phyloP scores from a whole-genome alignment of 129 eudicot species.

The Flaveria bidentis region DNA sequence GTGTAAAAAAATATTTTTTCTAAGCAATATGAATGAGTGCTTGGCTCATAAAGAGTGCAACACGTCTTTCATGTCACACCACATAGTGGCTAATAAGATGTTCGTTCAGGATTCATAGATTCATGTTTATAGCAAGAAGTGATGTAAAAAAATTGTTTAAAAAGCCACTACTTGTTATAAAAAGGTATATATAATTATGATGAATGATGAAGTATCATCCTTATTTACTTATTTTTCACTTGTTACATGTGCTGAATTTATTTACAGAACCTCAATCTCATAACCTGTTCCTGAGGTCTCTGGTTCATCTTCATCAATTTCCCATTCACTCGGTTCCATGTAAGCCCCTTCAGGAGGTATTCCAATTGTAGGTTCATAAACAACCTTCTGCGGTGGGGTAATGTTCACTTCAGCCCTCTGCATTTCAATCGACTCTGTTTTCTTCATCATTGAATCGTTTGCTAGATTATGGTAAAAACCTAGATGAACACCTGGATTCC shows the following conservation, averaged over 20 bases:
- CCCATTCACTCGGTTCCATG: conserved; percentile 39
- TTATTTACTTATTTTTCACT: conserved; percentile 7
- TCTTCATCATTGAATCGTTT: conserved; percentile 29
- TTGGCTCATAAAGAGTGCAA: too few species aligned
- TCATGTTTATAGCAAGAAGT: too few species aligned
- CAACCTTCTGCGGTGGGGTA: conserved; percentile 46
- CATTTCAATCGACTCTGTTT: conserved; percentile 28
- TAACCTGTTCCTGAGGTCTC: conserved; percentile 46
- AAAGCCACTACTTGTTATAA: background rate
- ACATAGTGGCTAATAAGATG: too few species aligned
- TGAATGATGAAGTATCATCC: conserved; percentile 32
- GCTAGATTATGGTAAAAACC: conserved; percentile 20
- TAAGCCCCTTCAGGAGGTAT: conserved; percentile 56
- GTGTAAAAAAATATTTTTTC: too few species aligned
- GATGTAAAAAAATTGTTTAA: too few species aligned
- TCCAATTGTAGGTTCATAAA: conserved; percentile 50
- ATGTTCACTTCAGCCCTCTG: conserved; percentile 44
- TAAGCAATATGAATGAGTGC: too few species aligned
- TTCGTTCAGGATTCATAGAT: too few species aligned
- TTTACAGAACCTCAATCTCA: conserved; percentile 42
- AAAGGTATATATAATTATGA: background rate
- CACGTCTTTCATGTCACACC: too few species aligned
- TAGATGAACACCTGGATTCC: conserved; percentile 77
- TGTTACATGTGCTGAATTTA: background rate
- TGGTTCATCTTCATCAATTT: conserved; percentile 50